phyloP scores from a whole-genome alignment of 305 asterid genomes.

The Fraxinus nigra region DNA sequence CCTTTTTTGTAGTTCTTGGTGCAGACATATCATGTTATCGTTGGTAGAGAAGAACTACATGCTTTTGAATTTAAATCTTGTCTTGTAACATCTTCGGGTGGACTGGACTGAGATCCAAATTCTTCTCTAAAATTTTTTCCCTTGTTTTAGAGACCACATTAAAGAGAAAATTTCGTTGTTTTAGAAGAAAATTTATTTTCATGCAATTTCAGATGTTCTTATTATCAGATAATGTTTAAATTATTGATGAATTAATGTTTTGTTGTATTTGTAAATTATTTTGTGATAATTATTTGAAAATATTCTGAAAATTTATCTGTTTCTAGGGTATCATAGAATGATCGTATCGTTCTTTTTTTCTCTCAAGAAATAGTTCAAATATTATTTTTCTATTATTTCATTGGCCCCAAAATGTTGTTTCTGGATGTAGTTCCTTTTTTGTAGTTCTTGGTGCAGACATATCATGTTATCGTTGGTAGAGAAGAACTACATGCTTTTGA shows the following conservation, averaged over 20 bases:
- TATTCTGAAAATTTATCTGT: not conserved
- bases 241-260: not conserved
- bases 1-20: not conserved
- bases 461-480: not conserved
- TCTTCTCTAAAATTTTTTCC: no score
- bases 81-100: no score
- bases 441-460: not conserved
- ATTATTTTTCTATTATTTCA: not conserved
- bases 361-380: not conserved
- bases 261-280: not conserved
- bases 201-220: not conserved
- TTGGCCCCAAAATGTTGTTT: not conserved
- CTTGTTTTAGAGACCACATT: no score
- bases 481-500: not conserved
- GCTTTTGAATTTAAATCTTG: not conserved
- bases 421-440: not conserved
- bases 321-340: not conserved
- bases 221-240: not conserved
- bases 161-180: no score
- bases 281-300: not conserved
- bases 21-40: not conserved
- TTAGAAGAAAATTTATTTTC: not conserved
- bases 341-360: not conserved
- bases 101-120: no score
- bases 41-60: not conserved